Evolutionary conservation across 2,329 filamentous ascomycete species (phyloP).

Genomic region (Juglanconis sp.): DNA sequence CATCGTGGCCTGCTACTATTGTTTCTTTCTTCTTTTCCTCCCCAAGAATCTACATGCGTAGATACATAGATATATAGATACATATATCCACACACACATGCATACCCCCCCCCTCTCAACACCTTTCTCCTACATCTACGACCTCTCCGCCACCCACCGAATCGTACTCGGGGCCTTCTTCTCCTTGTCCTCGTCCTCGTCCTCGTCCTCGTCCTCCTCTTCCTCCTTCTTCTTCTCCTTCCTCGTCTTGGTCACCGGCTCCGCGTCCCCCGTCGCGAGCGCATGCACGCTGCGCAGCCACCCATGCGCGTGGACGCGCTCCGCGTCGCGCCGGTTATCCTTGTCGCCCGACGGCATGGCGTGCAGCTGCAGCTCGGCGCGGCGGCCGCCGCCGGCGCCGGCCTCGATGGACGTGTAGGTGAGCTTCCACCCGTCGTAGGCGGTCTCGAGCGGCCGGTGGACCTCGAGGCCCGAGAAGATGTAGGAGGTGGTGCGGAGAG

Average conservation of each 20-base stretch:
- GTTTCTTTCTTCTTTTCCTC: background rate
- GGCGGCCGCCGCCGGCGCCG: conserved; percentile 47
- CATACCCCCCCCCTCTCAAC: background rate
- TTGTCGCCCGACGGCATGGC: conserved; percentile 23
- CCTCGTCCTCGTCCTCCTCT: background rate
- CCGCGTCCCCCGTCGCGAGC: conserved; percentile 14
- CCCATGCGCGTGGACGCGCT: background rate
- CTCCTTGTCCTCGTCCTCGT: background rate
- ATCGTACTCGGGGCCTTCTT: conserved; percentile 7
- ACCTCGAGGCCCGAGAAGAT: conserved; percentile 52
- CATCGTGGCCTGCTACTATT: background rate
- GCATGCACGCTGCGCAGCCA: conserved; percentile 14
- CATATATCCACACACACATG: background rate
- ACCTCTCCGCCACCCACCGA: conserved; percentile 6
- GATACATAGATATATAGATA: background rate
- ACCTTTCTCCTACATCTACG: background rate
- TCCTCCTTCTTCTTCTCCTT: background rate
- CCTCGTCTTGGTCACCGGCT: background rate
- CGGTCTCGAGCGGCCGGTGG: conserved; percentile 41
- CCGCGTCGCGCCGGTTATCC: conserved; percentile 1
- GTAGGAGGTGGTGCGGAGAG: conserved; percentile 27
- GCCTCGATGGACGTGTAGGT: conserved; percentile 51
- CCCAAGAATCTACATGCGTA: no score
- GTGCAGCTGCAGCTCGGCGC: conserved; percentile 48
- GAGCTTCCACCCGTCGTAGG: conserved; percentile 43